Percentiles rank a stretch among this genome's conserved stretches.
Evolutionary conservation across 352 stramenopile species (phyloP).

Genomic region (Phytophthora boehmeriae): DNA sequence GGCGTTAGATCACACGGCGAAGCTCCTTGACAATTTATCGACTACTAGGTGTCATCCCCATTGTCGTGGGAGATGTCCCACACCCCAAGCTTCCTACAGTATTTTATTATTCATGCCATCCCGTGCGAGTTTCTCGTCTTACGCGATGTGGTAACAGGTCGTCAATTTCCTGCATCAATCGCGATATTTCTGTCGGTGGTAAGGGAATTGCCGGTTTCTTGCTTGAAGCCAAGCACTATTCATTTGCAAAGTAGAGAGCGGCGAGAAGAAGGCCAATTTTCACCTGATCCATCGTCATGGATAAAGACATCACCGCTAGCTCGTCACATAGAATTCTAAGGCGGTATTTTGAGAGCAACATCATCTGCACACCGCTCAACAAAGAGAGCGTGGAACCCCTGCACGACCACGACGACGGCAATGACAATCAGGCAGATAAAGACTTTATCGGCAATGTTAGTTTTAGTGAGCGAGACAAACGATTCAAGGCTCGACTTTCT

Average conservation of each 20-base stretch:
- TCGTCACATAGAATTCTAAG: not conserved
- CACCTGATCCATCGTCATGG: slow-evolving; percentile 16
- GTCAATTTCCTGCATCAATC: not conserved
- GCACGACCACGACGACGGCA: slow-evolving; percentile 12
- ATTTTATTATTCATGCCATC: too few relatives aligned
- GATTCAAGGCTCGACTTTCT: not conserved
- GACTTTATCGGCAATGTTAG: slow-evolving; percentile 22
- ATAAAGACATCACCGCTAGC: slow-evolving; percentile 2
- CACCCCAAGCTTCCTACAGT: too few relatives aligned
- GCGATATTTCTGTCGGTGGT: slow-evolving; percentile 30
- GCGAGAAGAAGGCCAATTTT: not conserved
- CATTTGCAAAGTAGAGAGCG: slow-evolving; percentile 4
- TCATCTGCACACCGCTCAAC: not conserved
- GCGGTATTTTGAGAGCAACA: slow-evolving; percentile 8
- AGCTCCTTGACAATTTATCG: too few relatives aligned
- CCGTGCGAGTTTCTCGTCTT: too few relatives aligned
- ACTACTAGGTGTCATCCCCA: too few relatives aligned
- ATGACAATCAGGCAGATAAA: slow-evolving; percentile 22
- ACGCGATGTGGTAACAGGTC: too few relatives aligned
- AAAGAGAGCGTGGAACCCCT: slow-evolving; percentile 9
- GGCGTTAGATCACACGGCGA: too few relatives aligned
- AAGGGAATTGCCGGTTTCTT: slow-evolving; percentile 10
- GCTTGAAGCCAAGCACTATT: slow-evolving; percentile 13
- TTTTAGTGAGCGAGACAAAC: slow-evolving; percentile 22
- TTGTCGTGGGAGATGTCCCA: too few relatives aligned